Conservation (phyloP, 257 asterid genomes). For the Lantana camara region DNA sequence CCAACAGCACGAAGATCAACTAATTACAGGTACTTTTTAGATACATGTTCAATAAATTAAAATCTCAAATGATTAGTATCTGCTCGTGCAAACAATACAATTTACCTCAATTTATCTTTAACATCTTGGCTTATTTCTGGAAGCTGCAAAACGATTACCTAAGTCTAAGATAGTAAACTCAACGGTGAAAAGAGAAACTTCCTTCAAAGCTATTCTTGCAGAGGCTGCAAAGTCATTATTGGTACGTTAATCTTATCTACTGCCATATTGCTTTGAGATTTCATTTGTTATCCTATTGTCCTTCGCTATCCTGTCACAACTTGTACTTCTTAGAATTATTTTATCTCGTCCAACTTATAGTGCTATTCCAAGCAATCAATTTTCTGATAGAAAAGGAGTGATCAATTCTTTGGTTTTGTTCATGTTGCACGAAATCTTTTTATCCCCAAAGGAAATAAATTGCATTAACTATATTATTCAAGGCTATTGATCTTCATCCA, state of each 20-base stretch:
- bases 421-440: neutral
- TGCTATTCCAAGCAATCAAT: constrained; percentile 13
- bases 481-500: neutral
- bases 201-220: constrained; percentile 52
- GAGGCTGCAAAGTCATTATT: constrained; percentile 44
- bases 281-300: constrained; percentile 12
- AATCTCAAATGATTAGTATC: constrained; percentile 22
- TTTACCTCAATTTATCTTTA: constrained; percentile 21
- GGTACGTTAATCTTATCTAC: constrained; percentile 40
- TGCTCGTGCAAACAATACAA: constrained; percentile 27
- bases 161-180: constrained; percentile 47
- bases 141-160: constrained; percentile 51
- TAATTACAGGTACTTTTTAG: constrained; percentile 31
- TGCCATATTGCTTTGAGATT: constrained; percentile 14
- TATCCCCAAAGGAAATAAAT: neutral
- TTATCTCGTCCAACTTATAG: constrained; percentile 10
- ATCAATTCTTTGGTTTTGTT: constrained; percentile 12
- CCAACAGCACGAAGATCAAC: constrained; percentile 40
- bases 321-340: constrained; percentile 3
- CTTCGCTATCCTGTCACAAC: neutral
- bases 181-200: constrained; percentile 65
- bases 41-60: constrained; percentile 13
- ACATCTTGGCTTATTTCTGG: constrained; percentile 23
- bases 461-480: neutral
- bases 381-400: constrained; percentile 10